phyloP scores from a whole-genome alignment of 495 filamentous ascomycete genomes.

The Extremus antarcticus region DNA sequence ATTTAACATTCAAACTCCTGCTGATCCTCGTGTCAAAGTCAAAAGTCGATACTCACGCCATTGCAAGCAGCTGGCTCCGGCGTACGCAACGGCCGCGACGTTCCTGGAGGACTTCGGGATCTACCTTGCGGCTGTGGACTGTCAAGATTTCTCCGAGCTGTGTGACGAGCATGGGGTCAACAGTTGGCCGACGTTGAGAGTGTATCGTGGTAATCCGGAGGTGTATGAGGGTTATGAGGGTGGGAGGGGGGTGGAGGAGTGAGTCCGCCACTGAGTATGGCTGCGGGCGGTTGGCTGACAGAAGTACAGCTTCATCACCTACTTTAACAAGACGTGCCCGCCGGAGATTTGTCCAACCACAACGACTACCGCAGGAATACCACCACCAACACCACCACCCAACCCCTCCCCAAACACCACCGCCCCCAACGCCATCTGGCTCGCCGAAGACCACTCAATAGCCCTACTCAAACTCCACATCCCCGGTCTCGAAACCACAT shows the following conservation, averaged over 20 bases:
- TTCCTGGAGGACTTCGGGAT: background rate
- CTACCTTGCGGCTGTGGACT: background rate
- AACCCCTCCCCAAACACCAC: background rate
- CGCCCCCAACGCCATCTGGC: background rate
- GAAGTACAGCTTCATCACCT: background rate
- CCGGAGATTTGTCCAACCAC: background rate
- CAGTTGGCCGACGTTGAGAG: background rate
- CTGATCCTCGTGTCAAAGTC: background rate
- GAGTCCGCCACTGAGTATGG: background rate
- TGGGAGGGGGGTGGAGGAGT: background rate
- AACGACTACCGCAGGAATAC: background rate
- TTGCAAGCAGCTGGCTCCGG: background rate
- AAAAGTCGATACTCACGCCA: background rate
- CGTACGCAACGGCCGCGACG: background rate
- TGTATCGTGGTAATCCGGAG: background rate
- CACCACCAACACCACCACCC: background rate
- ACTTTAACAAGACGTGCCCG: background rate
- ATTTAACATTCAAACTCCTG: background rate
- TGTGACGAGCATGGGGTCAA: background rate
- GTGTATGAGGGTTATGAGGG: background rate
- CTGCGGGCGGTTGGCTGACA: background rate
- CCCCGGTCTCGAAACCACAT: background rate
- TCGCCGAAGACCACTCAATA: background rate
- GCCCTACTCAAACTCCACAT: background rate
- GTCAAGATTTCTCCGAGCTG: background rate